Evolutionary conservation across 2,329 filamentous ascomycete genomes (phyloP).

Genomic region (Cladosporium sp.): DNA sequence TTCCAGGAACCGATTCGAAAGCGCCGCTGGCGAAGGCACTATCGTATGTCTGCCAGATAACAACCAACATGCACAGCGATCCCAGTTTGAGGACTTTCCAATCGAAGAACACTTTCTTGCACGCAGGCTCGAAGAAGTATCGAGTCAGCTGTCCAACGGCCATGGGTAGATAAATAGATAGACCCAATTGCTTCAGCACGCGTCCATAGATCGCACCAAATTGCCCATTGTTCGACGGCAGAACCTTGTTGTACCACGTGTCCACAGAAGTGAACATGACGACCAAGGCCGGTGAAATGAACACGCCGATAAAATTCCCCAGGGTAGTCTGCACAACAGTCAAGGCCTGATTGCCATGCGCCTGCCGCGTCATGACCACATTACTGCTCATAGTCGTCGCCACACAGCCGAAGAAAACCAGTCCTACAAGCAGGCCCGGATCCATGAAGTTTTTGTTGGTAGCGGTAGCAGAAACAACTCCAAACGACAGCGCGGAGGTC

Average conservation of each 20-base stretch:
- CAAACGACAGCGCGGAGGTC: constrained; percentile 60
- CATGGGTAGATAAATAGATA: constrained; percentile 64
- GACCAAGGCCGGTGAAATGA: constrained; percentile 61
- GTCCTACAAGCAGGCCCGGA: constrained; percentile 61
- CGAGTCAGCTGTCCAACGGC: constrained; percentile 57
- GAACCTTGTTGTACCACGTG: constrained; percentile 52
- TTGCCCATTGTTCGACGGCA: constrained; percentile 52
- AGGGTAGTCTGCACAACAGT: constrained; percentile 61
- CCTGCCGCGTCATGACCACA: constrained; percentile 66
- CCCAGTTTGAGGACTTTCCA: constrained; percentile 44
- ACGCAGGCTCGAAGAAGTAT: constrained; percentile 49
- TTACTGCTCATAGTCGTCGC: constrained; percentile 71
- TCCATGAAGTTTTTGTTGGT: constrained; percentile 53
- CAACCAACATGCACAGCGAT: constrained; percentile 43
- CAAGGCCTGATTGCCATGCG: constrained; percentile 54
- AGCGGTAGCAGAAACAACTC: constrained; percentile 49
- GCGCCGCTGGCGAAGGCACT: constrained; percentile 61
- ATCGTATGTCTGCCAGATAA: constrained; percentile 65
- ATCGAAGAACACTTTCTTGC: constrained; percentile 51
- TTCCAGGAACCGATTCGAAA: constrained; percentile 53
- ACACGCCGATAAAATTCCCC: constrained; percentile 67
- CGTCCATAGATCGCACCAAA: constrained; percentile 60
- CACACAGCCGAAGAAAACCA: constrained; percentile 63
- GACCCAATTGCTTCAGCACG: constrained; percentile 64
- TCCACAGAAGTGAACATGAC: constrained; percentile 55